These are phyloP conservation scores for Fraxinus velutina DNA, from an alignment of 305 asterid species.

Conservation along the genomic window DNA sequence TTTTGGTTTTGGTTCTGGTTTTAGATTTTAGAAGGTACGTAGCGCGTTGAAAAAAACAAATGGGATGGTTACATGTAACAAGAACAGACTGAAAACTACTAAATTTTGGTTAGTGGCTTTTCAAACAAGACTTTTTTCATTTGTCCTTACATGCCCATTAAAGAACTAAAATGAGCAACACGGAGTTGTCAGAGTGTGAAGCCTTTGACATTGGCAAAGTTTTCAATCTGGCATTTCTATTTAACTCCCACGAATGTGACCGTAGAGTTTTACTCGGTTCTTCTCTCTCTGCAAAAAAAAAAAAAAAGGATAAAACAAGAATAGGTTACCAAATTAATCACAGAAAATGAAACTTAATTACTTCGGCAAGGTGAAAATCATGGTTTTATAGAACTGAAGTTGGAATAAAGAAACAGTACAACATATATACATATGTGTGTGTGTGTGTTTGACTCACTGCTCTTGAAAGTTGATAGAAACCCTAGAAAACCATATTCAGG, in stretches of 20 bases:
- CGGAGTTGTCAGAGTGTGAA: slow-evolving; percentile 28
- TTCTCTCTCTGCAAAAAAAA: background rate
- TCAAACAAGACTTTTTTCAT: slow-evolving; percentile 17
- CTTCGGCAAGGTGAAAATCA: background rate
- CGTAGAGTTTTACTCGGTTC: slow-evolving; percentile 14
- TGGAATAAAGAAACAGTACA: background rate
- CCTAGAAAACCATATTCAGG: slow-evolving; percentile 14
- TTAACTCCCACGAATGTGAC: background rate
- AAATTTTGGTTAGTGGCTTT: slow-evolving; percentile 18
- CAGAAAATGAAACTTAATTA: background rate
- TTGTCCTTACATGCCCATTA: slow-evolving; percentile 29
- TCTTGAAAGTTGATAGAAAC: background rate
- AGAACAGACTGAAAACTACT: slow-evolving; percentile 19
- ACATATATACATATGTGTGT: background rate
- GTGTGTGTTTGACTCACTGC: slow-evolving; percentile 8
- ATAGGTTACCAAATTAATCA: background rate
- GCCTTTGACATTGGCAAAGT: slow-evolving; percentile 12
- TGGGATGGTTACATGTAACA: slow-evolving; percentile 6
- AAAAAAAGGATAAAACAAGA: background rate
- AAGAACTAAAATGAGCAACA: slow-evolving; percentile 18
- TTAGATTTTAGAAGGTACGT: slow-evolving; percentile 21
- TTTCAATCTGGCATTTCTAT: background rate
- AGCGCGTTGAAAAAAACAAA: slow-evolving; percentile 47
- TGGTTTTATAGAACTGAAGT: background rate
- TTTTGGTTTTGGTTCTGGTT: background rate